Evolutionary conservation across 192 early-diverging fungal species (phyloP).

Genomic region (Coemansia sp.): DNA sequence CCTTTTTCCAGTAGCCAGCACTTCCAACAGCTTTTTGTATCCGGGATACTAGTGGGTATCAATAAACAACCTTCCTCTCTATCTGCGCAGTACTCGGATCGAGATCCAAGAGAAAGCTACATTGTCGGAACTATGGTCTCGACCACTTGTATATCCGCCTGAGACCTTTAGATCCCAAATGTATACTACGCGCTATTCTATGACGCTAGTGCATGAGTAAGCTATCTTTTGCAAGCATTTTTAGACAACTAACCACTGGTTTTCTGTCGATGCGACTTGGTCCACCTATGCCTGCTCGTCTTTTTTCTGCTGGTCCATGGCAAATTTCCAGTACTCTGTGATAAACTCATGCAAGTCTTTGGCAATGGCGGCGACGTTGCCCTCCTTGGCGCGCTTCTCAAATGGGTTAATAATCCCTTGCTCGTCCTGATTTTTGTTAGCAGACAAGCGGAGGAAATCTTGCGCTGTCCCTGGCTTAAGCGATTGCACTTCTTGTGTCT

Average conservation of each 20-base stretch:
- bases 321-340: background rate
- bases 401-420: background rate
- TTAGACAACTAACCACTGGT: background rate
- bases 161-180: background rate
- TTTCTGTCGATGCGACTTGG: background rate
- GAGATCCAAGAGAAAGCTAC: background rate
- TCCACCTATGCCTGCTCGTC: too few species aligned
- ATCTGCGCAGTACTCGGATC: too few species aligned
- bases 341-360: background rate
- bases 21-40: too few species aligned
- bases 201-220: background rate
- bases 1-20: too few species aligned
- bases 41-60: too few species aligned
- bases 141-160: background rate
- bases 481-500: background rate
- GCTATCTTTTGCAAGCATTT: background rate
- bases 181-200: background rate
- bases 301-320: too few species aligned
- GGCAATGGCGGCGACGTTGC: background rate
- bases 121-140: background rate
- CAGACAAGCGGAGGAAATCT: too few species aligned
- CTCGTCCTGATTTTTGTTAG: too few species aligned
- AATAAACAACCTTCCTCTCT: too few species aligned
- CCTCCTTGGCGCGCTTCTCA: background rate
- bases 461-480: too few species aligned